Conservation (phyloP, 1,284 basidiomycete species). For the Singerocomus inundabilis region DNA sequence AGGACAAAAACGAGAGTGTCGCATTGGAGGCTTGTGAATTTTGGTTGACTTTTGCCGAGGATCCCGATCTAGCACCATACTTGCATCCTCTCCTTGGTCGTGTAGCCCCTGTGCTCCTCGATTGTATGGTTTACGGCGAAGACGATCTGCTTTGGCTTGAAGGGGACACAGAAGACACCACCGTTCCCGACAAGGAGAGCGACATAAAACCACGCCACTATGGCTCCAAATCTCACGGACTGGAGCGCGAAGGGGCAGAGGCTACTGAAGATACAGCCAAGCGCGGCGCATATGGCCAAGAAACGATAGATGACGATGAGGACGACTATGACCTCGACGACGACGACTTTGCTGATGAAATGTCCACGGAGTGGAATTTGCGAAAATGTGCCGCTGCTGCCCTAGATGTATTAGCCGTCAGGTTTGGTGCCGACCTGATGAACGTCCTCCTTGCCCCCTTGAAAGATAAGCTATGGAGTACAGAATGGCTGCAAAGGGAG, state of each 20-base stretch:
- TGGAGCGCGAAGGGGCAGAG: constrained; percentile 65
- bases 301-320: constrained; percentile 69
- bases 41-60: constrained; percentile 99
- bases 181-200: constrained; percentile 87
- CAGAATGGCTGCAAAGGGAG: constrained; percentile 94
- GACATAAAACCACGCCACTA: constrained; percentile 98
- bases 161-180: constrained; percentile 87
- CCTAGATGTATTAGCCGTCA: constrained; percentile 93
- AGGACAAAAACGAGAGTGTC: constrained; percentile 94
- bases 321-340: constrained; percentile 86
- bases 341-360: constrained; percentile 94
- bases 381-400: constrained; percentile 98
- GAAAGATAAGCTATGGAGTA: constrained; percentile 92
- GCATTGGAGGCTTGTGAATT: constrained; percentile 99
- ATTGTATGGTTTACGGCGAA: constrained; percentile 98
- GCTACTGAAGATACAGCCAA: constrained; percentile 52
- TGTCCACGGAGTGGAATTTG: constrained; percentile 98
- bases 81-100: constrained; percentile 84
- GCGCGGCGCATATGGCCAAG: constrained; percentile 68
- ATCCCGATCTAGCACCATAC: constrained; percentile 81
- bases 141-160: constrained; percentile 96
- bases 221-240: constrained; percentile 78
- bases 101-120: constrained; percentile 90
- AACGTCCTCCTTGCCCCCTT: constrained; percentile 87
- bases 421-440: constrained; percentile 85